Evolutionary conservation across 345 rosid species (phyloP).

Genomic region (Sonneratia alba): DNA sequence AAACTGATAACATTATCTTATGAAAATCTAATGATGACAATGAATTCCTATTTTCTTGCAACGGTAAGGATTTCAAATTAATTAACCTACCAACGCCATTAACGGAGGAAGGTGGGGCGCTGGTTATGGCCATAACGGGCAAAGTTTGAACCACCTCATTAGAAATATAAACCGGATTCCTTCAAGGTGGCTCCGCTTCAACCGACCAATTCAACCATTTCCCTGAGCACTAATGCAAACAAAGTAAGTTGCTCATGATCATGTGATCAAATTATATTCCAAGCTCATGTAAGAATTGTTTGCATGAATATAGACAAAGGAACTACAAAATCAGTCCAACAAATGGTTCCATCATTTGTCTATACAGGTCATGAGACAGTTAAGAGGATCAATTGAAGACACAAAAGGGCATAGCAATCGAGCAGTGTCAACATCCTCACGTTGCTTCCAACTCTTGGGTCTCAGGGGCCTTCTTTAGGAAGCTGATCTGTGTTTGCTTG

Average conservation of each 20-base stretch:
- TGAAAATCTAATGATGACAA: too few relatives aligned
- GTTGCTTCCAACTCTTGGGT: conserved; percentile 29
- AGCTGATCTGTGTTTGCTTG: conserved; percentile 46
- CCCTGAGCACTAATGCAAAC: background rate
- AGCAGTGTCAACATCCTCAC: conserved; percentile 1
- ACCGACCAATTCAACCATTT: background rate
- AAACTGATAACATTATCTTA: too few relatives aligned
- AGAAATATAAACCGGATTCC: background rate
- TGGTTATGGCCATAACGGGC: too few relatives aligned
- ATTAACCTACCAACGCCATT: background rate
- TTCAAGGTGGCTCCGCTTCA: background rate
- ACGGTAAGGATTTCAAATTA: too few relatives aligned
- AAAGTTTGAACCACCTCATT: background rate
- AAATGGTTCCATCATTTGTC: background rate
- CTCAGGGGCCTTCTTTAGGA: conserved; percentile 35
- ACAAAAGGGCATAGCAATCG: background rate
- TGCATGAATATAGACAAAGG: background rate
- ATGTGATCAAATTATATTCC: too few relatives aligned
- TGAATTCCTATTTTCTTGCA: too few relatives aligned
- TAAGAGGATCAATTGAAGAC: background rate
- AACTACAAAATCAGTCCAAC: background rate
- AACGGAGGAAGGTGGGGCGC: background rate
- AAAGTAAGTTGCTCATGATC: background rate
- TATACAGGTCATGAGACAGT: background rate
- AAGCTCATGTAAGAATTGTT: too few relatives aligned